Evolutionary conservation across 345 rosid genomes (phyloP), one percentile per base, ranked within the genome.

Genomic region (Moricandia moricandioides): DNA sequence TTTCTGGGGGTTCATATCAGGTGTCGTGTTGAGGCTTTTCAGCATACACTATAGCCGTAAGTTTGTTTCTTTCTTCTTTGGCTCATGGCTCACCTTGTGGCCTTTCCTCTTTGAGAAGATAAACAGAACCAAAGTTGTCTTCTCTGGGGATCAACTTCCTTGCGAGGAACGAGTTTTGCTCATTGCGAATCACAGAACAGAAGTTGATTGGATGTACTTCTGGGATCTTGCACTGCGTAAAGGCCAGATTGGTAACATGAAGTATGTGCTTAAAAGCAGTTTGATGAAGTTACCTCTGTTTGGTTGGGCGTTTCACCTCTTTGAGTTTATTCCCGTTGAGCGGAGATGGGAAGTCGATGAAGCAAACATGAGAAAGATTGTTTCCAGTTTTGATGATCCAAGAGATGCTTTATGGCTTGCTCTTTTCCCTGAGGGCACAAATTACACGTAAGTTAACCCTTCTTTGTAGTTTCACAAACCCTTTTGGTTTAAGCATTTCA

Each of bases 401-500:
- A 64, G 62, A 56, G 96, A 90, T 61, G 89, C 87, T 59, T 86
- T 93, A 17, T 93, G 97, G 96, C 93, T 93, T 78, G 96, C 91
- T 71, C 85, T 93, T 70, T 93, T 91, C 82, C 98, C 93, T 0
- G 96, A 93, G 81, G 98, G 97, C 86, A 93, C 97, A 31, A 96
- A 93, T 86, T 93, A 79, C 85, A 87, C 88, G 97, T 93, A 87
- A 84, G 78, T 65, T 79, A 69, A 70, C 62, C 65, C n/a, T 43
- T 77, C 60, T 68, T 49, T 72, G 86, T n/a, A 21, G 54, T 47
- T 14, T 47, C n/a, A 6, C 12, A 39, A 35, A 70, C 17, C 34
- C 16, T 67, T 67, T 59, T 47, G 31, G 33, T 66, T 3, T 27
- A 60, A 59, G 51, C 26, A 56, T n/a, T 39, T 57, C 14, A 34